Evolutionary conservation across 148 eudicot species (phyloP), one percentile per base, ranked within the genome.

Genomic region (Chenopodium berlandieri): DNA sequence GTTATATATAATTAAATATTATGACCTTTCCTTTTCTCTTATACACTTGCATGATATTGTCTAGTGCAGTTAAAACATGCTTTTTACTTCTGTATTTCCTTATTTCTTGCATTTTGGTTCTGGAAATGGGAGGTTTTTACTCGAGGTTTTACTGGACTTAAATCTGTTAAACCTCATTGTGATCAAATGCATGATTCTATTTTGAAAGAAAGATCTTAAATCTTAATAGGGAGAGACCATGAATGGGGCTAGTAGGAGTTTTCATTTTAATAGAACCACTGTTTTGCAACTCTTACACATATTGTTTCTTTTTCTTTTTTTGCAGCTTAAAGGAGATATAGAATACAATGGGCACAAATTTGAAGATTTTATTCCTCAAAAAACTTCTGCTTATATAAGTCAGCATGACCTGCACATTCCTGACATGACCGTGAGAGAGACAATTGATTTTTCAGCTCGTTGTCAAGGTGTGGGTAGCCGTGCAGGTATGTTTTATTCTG

Each of bases 401-500:
- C 98, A 94, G 83, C 58, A 89, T 80, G 94, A 94, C 78, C 82
- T 87, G 70, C 97, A 92, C 79, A 90, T 91, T 44, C 89, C 97
- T 65, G 92, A 91, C 77, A 90, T 94, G 89, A 94, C 98, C 40
- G 91, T 92, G 46, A 89, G 93, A 80, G 98, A 94, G 81, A 85
- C 92, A 23, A 72, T 94, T 70, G 94, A 92, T 83, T 94, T 94
- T 84, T 90, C 97, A 76, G 89, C 92, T 76, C 87, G 88, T 22
- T 92, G 94, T 85, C 98, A 90, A 83, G 98, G 98, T 75, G 88
- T 89, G 81, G 93, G 93, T 66, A 89, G 85, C 79, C 89, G 96
- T 76, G 85, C 94, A 88, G 96, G 98, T 92, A 83, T 4, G 32
- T 56, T 44, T 14, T 52, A 27, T 40, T 25, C 74, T 2, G 27